Evolutionary conservation across 2,329 filamentous ascomycete species (phyloP).

Genomic region (Phoma sp.): DNA sequence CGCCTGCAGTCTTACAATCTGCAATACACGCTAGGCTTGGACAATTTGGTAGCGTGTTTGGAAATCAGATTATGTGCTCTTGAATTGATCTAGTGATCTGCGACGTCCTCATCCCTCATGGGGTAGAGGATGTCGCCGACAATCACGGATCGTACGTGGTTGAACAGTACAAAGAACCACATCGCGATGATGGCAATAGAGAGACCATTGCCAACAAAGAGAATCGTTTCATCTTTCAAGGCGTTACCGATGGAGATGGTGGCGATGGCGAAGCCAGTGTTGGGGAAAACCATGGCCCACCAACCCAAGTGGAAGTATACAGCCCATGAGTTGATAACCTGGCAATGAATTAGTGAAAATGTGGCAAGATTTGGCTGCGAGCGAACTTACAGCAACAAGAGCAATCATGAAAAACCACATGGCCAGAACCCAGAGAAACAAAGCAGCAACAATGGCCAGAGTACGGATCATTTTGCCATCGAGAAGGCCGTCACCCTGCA

Average conservation of each 20-base stretch:
- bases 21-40: background rate
- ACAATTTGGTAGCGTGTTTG: slow-evolving; percentile 3
- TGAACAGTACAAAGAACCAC: slow-evolving; percentile 63
- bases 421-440: slow-evolving; percentile 71
- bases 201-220: slow-evolving; percentile 55
- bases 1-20: background rate
- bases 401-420: slow-evolving; percentile 64
- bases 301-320: slow-evolving; percentile 68
- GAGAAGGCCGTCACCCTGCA: slow-evolving; percentile 57
- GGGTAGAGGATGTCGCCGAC: slow-evolving; percentile 64
- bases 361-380: too few relatives aligned
- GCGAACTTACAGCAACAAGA: slow-evolving; percentile 47
- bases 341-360: slow-evolving; percentile 29
- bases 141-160: slow-evolving; percentile 60
- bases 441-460: slow-evolving; percentile 57
- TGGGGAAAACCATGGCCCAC: slow-evolving; percentile 65
- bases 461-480: slow-evolving; percentile 54
- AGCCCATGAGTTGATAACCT: slow-evolving; percentile 44
- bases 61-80: background rate
- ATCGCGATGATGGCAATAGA: slow-evolving; percentile 60
- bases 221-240: slow-evolving; percentile 45
- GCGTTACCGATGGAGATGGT: slow-evolving; percentile 51
- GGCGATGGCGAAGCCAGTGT: slow-evolving; percentile 54
- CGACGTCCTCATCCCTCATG: slow-evolving; percentile 65
- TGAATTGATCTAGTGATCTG: slow-evolving; percentile 35